Base-by-base conservation (phyloP, 2,329 filamentous ascomycete species). In the Cytospora piceicola region DNA sequence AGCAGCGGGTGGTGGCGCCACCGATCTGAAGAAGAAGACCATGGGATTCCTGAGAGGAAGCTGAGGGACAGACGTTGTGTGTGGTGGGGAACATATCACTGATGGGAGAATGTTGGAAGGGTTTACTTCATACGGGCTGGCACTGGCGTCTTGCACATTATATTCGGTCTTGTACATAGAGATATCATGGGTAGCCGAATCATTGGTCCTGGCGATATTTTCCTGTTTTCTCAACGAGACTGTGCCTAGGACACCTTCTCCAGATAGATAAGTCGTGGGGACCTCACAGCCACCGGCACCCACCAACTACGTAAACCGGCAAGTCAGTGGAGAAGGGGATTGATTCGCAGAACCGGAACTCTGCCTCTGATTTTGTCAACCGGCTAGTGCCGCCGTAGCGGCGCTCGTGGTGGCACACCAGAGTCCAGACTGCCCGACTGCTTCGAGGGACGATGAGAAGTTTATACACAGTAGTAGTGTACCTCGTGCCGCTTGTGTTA, bases 11-110 rank as follows among this genome's bases (percentile, higher is more conserved):
- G 64, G 66, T 49, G 64, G 66, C 54, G 64, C 58, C 46, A 65
- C 66, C 8, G 66, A 66, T 17, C 27, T 68, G 15, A 68, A 63
- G 59, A 66, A 68, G 63, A 68, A 66, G 56, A 68, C 66, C 8
- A 49, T 68, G 49, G 66, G 63, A 12, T 66, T 68, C 20, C 15
- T 68, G 8, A 68, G 64, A 56, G 66, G 63, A 11, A 59, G 52
- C 12, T 58, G 42, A 59, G n/a, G 53, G 46, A 24, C n/a, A 22
- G 46, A n/a, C 46, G 46, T 7, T 2, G 7, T 46, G 2, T 9
- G 20, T 46, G 20, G 22, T 22, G 6, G 24, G 52, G n/a, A n/a
- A 63, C 32, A 22, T 30, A 29, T 30, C 15, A 27, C 49, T 52
- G 53, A 51, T 49, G 46, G 42, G 42, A 46, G 20, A 22, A 22